phyloP scores from a whole-genome alignment of 441 rosid species.

The Mallotus japonicus region DNA sequence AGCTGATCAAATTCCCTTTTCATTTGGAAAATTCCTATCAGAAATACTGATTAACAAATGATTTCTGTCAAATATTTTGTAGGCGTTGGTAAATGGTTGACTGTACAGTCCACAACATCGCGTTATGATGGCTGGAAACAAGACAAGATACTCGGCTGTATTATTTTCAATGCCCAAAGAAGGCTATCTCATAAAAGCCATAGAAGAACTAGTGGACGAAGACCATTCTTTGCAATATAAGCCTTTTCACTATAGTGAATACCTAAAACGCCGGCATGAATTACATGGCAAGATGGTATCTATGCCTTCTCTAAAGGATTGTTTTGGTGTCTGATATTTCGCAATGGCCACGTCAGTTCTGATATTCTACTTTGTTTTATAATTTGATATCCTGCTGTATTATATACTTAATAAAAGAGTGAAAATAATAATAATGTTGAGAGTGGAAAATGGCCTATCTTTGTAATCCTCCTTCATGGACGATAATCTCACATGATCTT shows the following conservation, averaged over 20 bases:
- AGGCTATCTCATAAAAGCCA: constrained; percentile 21
- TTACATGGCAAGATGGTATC: constrained; percentile 11
- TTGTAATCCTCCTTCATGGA: too few species aligned
- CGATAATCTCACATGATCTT: too few species aligned
- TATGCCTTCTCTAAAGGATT: constrained; percentile 15
- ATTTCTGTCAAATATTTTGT: not conserved
- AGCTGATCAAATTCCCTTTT: not conserved
- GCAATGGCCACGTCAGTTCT: too few species aligned
- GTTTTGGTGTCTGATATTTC: not conserved
- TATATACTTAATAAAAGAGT: too few species aligned
- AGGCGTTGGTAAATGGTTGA: constrained; percentile 29
- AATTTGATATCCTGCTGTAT: too few species aligned
- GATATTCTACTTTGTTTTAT: too few species aligned
- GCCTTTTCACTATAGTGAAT: constrained; percentile 24
- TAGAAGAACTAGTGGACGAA: constrained; percentile 28
- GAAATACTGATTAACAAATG: too few species aligned
- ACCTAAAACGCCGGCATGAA: constrained; percentile 11
- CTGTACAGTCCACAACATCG: constrained; percentile 20
- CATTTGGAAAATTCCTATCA: too few species aligned
- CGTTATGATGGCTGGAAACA: constrained; percentile 28
- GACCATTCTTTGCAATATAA: constrained; percentile 29
- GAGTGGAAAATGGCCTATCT: too few species aligned
- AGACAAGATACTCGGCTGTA: constrained; percentile 22
- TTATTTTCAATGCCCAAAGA: constrained; percentile 24
- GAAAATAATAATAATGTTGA: too few species aligned